Conservation (phyloP, 495 filamentous ascomycete genomes). For the Bathelium albidoporum region DNA sequence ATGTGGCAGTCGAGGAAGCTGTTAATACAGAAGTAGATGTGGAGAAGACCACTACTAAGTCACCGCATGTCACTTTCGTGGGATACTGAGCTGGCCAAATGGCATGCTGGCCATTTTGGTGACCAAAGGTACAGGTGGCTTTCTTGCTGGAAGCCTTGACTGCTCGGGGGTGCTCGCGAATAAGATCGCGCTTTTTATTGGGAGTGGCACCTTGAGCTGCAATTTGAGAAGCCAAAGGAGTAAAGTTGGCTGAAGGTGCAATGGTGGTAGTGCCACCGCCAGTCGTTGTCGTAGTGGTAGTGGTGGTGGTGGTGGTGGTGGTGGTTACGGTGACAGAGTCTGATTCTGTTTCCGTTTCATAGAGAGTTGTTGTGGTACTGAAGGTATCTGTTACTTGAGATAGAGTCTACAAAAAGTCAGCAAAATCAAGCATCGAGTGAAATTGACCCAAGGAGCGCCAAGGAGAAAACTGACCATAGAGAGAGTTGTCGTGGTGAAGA, state of each 20-base stretch:
- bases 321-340: not conserved
- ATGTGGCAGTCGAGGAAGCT: not conserved
- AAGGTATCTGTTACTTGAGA: not conserved
- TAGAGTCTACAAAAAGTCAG: not conserved
- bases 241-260: not conserved
- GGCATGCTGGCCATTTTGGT: not conserved
- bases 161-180: not conserved
- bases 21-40: not conserved
- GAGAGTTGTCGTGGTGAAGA: not conserved
- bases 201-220: constrained; percentile 1
- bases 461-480: not conserved
- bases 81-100: constrained; percentile 1
- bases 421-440: not conserved
- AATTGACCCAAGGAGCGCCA: not conserved
- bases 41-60: not conserved
- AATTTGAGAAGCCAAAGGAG: not conserved
- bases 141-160: not conserved
- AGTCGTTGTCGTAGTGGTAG: not conserved
- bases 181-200: not conserved
- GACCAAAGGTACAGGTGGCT: not conserved
- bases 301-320: not conserved
- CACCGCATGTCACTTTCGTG: not conserved
- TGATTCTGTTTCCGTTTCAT: not conserved
- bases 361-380: not conserved
- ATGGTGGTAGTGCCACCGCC: not conserved